These are phyloP conservation scores for Darksidea phi DNA, from an alignment of 495 filamentous ascomycete genomes.

Conservation along the genomic window DNA sequence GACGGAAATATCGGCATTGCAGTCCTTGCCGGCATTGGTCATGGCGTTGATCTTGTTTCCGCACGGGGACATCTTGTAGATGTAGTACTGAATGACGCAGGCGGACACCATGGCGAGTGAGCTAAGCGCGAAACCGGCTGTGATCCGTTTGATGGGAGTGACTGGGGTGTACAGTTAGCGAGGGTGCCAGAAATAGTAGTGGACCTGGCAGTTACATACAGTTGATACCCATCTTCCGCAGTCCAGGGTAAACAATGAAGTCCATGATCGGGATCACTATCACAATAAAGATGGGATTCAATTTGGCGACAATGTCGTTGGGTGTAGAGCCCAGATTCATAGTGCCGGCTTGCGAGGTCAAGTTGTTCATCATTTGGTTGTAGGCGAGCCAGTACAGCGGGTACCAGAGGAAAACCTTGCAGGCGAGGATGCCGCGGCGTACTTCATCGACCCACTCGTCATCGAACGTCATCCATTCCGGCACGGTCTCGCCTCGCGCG, in stretches of 20 bases:
- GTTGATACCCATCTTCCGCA: slow-evolving; percentile 61
- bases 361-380: slow-evolving; percentile 63
- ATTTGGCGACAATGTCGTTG: slow-evolving; percentile 76
- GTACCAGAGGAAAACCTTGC: slow-evolving; percentile 41
- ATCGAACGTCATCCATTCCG: slow-evolving; percentile 35
- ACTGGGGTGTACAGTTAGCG: slow-evolving; percentile 33
- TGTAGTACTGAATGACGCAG: slow-evolving; percentile 18
- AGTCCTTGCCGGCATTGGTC: background rate
- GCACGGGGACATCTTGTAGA: slow-evolving; percentile 19
- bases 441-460: slow-evolving; percentile 42
- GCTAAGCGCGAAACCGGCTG: slow-evolving; percentile 52
- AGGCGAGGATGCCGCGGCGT: slow-evolving; percentile 32
- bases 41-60: background rate
- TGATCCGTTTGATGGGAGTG: slow-evolving; percentile 71
- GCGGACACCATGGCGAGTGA: slow-evolving; percentile 31
- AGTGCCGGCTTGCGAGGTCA: slow-evolving; percentile 71
- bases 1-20: slow-evolving; percentile 8
- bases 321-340: slow-evolving; percentile 70
- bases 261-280: slow-evolving; percentile 23
- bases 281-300: slow-evolving; percentile 71
- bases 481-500: slow-evolving; percentile 8
- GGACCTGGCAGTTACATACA: slow-evolving; percentile 21
- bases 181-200: too few relatives aligned
- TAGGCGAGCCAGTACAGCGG: slow-evolving; percentile 68
- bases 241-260: slow-evolving; percentile 54